Base-by-base conservation (phyloP, 2,329 filamentous ascomycete species). In the Apiospora koreana region DNA sequence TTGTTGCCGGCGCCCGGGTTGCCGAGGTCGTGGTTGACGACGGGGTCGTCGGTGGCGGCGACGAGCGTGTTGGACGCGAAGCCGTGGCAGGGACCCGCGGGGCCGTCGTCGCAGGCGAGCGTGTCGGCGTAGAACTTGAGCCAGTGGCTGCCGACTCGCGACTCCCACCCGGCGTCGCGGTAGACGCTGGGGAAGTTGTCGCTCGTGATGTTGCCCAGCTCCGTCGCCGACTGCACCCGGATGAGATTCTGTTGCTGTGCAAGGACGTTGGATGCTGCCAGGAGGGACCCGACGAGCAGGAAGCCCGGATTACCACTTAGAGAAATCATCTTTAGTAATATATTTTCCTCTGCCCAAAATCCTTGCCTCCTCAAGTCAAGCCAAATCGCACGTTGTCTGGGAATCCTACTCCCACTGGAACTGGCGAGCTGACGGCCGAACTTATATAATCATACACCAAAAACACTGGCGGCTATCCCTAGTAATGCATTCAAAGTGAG, bases 41-140 rank as follows among this genome's bases (percentile, higher is more conserved):
- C 7, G 1, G 64, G 64, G 28, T 66, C n/a, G 14, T 28, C 38
- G 38, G n/a, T 66, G 14, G 64, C 25, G 41, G 23, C 64, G 5
- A 25, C 64, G n/a, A 66, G 64, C 43, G 64, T 66, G 64, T 66
- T 66, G 64, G 41, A 43, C 28, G 64, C 64, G 64, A 66, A 66
- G 64, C 64, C 64, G 43, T 66, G 43, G 43, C 64, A 66, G 43
- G 23, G 23, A 18, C 43, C 43, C 23, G 64, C 38, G 64, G 41
- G 41, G 8, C 64, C 64, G 18, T 21, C 38, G 23, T 42, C 41
- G 64, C 64, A 66, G n/a, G 43, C 9, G 38, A 21, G 38, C 14
- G 64, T 66, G 64, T 66, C 64, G 43, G 64, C 64, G 64, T 66
- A 66, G 64, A 66, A 66, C 64, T 66, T 66, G 64, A 66, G 35